Evolutionary conservation across 805 yeast genomes (phyloP).

Genomic region (Lachancea kluyveri): DNA sequence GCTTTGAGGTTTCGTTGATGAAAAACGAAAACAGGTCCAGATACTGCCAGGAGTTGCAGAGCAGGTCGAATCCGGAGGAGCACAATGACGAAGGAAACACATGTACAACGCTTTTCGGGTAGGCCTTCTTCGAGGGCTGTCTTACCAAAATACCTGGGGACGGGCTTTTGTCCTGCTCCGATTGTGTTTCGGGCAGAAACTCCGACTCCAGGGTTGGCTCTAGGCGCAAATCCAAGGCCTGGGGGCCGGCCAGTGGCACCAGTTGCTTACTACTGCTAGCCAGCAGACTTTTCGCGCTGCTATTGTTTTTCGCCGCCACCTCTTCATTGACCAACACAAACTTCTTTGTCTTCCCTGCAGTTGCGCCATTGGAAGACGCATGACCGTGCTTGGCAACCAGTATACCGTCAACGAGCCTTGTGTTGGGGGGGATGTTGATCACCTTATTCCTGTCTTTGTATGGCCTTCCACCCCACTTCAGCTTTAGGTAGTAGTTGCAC

Average conservation of each 20-base stretch:
- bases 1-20: conserved; percentile 6
- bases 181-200: too few species aligned
- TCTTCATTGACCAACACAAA: conserved; percentile 3
- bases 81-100: too few species aligned
- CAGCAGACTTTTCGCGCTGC: neutral
- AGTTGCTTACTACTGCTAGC: neutral
- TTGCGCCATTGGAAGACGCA: neutral
- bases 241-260: too few species aligned
- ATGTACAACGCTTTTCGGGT: too few species aligned
- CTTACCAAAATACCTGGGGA: too few species aligned
- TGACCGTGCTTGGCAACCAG: conserved; percentile 5
- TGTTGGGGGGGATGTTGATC: conserved; percentile 9
- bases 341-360: neutral
- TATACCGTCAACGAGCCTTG: conserved; percentile 9
- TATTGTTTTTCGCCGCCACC: neutral
- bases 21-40: conserved; percentile 6
- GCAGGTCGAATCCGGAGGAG: too few species aligned
- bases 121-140: too few species aligned
- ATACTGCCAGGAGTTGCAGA: conserved; percentile 2
- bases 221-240: too few species aligned
- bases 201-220: too few species aligned
- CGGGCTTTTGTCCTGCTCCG: too few species aligned
- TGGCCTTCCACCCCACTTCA: conserved; percentile 13
- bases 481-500: conserved; percentile 4
- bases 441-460: conserved; percentile 8